A percentile compares a stretch with the other conserved stretches of the same genome.
Evolutionary conservation across 2,329 filamentous ascomycete species (phyloP).

Genomic region (Daldinia sp.): DNA sequence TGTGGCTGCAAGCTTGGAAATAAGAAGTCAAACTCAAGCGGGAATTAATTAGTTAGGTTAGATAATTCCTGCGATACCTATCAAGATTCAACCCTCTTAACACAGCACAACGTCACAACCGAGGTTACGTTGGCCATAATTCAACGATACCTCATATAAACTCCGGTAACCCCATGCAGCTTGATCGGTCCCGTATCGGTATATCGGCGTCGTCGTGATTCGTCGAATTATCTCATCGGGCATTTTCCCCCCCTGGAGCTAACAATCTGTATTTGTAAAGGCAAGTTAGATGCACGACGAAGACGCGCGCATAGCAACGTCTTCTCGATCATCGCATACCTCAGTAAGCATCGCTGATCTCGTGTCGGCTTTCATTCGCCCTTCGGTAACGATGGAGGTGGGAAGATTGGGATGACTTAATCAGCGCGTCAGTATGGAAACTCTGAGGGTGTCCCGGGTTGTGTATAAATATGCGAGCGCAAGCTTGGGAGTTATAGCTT

Average conservation of each 20-base stretch:
- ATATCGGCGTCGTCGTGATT: constrained; percentile 8
- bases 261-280: constrained; percentile 21
- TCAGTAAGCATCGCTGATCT: constrained; percentile 11
- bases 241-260: background rate
- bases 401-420: constrained; percentile 24
- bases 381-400: constrained; percentile 18
- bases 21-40: background rate
- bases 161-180: background rate
- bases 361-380: constrained; percentile 17
- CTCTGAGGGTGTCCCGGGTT: background rate
- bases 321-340: background rate
- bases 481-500: background rate
- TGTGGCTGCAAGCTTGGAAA: background rate
- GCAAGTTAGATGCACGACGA: background rate
- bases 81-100: background rate
- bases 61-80: background rate
- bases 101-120: constrained; percentile 1
- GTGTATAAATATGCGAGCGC: constrained; percentile 23
- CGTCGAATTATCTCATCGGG: constrained; percentile 11
- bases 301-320: background rate
- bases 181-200: constrained; percentile 1
- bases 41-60: background rate
- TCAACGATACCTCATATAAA: background rate
- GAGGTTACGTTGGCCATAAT: background rate
- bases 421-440: constrained; percentile 19